A percentile compares a stretch with the other conserved stretches of the same genome.
Evolutionary conservation across 2,329 filamentous ascomycete species (phyloP).

Genomic region (Kalmusia sp.): DNA sequence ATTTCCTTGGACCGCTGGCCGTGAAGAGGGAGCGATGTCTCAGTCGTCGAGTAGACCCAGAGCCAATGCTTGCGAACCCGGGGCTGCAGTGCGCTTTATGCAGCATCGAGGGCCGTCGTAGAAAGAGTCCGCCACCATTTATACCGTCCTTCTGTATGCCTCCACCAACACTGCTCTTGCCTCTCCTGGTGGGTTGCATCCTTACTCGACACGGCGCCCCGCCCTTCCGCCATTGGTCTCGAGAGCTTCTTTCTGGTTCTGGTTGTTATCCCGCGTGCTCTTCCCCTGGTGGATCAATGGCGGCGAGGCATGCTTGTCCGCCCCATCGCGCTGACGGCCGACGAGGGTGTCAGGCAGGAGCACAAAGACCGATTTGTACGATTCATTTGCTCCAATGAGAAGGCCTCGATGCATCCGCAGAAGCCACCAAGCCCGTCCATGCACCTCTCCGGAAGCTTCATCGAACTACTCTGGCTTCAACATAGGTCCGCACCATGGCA

Average conservation of each 20-base stretch:
- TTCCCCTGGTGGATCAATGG: conserved; percentile 34
- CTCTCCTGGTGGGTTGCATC: conserved; percentile 44
- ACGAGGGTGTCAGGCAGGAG: conserved; percentile 10
- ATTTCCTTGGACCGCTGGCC: conserved; percentile 25
- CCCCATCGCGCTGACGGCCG: conserved; percentile 13
- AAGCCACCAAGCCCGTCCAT: conserved; percentile 12
- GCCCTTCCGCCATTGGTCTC: conserved; percentile 42
- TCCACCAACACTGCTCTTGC: conserved; percentile 31
- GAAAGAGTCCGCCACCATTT: conserved; percentile 40
- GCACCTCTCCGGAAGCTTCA: conserved; percentile 11
- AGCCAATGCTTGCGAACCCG: conserved; percentile 35
- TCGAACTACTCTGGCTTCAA: background rate
- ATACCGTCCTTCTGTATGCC: conserved; percentile 36
- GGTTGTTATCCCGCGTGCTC: conserved; percentile 28
- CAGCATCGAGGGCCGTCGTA: conserved; percentile 23
- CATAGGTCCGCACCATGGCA: no score
- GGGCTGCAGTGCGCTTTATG: conserved; percentile 36
- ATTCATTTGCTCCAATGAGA: conserved; percentile 1
- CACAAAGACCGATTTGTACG: conserved; percentile 5
- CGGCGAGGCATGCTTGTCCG: conserved; percentile 19
- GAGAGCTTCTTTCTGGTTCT: conserved; percentile 38
- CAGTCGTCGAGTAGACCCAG: conserved; percentile 25
- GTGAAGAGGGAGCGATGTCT: conserved; percentile 30
- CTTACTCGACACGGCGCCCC: conserved; percentile 32
- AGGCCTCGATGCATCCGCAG: background rate